Conservation (phyloP, 495 filamentous ascomycete species). For the Penicillium goetzii region DNA sequence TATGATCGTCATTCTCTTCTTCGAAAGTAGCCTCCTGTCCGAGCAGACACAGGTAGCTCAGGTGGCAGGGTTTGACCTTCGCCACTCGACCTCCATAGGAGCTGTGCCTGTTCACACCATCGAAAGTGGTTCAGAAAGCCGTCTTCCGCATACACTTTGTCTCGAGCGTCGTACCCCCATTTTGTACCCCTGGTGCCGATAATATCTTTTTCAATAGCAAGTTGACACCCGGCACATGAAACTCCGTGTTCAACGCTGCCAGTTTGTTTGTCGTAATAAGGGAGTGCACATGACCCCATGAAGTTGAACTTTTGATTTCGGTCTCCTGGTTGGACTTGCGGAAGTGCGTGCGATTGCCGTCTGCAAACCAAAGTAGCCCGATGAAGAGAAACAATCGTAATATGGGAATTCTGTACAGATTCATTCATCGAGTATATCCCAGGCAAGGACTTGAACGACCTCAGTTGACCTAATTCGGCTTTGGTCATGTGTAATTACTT, state of each 20-base stretch:
- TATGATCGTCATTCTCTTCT: constrained; percentile 23
- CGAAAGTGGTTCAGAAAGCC: constrained; percentile 43
- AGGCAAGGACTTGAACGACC: constrained; percentile 39
- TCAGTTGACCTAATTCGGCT: constrained; percentile 29
- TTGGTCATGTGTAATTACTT: constrained; percentile 39
- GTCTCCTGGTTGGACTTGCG: constrained; percentile 24
- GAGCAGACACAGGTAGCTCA: constrained; percentile 29
- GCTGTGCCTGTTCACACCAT: constrained; percentile 50
- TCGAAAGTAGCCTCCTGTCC: constrained; percentile 30
- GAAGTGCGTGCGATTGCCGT: constrained; percentile 22
- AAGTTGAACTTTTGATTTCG: constrained; percentile 39
- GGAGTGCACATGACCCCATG: constrained; percentile 43
- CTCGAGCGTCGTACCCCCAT: constrained; percentile 35
- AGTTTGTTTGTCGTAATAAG: constrained; percentile 43
- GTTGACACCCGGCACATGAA: constrained; percentile 46
- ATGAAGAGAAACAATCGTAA: constrained; percentile 37
- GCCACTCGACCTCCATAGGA: constrained; percentile 34
- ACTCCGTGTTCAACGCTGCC: constrained; percentile 39
- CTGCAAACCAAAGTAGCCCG: constrained; percentile 33
- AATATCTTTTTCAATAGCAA: constrained; percentile 40
- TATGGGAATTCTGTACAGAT: constrained; percentile 30
- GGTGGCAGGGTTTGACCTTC: constrained; percentile 36
- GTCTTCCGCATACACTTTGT: constrained; percentile 34
- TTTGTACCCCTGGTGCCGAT: constrained; percentile 29
- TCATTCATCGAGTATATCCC: constrained; percentile 41